Conservation (phyloP, 257 asterid genomes). For the Cruciata laevipes region DNA sequence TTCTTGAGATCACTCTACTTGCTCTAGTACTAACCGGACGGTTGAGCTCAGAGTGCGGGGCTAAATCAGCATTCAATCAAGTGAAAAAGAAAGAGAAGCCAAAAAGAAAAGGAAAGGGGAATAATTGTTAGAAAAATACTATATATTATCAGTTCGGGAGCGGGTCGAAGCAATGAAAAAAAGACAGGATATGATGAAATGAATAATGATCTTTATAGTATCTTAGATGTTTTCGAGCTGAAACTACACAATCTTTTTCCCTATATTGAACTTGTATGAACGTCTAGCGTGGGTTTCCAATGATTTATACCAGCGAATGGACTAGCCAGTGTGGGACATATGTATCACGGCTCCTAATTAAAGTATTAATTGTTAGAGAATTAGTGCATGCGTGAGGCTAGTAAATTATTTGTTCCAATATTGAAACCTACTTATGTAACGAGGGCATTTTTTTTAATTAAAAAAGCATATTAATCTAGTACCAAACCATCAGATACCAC, state of each 20-base stretch:
- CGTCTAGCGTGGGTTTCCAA: too few species aligned
- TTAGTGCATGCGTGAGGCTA: too few species aligned
- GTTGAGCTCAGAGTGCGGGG: constrained; percentile 23
- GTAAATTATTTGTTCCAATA: too few species aligned
- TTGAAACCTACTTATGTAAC: too few species aligned
- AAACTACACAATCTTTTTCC: not conserved
- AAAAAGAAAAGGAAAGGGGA: not conserved
- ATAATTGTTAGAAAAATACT: not conserved
- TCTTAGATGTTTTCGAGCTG: not conserved
- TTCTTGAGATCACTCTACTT: not conserved
- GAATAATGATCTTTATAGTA: not conserved
- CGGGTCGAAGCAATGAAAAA: not conserved
- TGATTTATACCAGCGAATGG: too few species aligned
- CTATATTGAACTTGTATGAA: too few species aligned
- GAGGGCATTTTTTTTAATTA: too few species aligned
- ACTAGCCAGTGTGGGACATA: too few species aligned
- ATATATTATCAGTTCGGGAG: not conserved
- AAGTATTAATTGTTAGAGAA: too few species aligned
- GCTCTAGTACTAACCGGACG: constrained; percentile 18
- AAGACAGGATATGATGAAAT: not conserved
- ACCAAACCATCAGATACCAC: too few species aligned
- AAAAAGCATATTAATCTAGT: too few species aligned
- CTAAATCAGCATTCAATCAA: constrained; percentile 41
- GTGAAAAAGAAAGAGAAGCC: constrained; percentile 11
- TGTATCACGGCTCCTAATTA: too few species aligned